These are phyloP conservation scores for Zychaea mexicana DNA, from an alignment of 371 early-diverging fungal genomes.

Conservation along the genomic window DNA sequence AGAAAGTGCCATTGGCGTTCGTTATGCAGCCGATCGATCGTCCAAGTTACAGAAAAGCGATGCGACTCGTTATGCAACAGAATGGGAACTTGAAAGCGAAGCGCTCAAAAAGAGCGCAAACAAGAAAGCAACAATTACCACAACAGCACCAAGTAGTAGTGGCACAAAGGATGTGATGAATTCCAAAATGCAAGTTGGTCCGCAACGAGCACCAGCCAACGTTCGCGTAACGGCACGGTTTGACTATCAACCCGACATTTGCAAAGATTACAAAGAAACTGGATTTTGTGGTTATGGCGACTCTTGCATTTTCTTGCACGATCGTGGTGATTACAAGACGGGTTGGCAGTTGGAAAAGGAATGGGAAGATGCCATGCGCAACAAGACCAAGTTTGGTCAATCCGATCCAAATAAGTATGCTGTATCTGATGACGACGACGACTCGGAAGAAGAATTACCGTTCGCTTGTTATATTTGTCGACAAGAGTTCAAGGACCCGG, in stretches of 20 bases:
- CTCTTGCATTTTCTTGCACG: slow-evolving; percentile 96
- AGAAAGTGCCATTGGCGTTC: slow-evolving; percentile 43
- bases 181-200: slow-evolving; percentile 76
- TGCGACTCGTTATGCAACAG: slow-evolving; percentile 56
- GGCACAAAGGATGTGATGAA: slow-evolving; percentile 39
- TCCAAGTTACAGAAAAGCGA: slow-evolving; percentile 49
- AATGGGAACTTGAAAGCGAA: slow-evolving; percentile 48
- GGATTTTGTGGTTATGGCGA: slow-evolving; percentile 98
- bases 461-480: slow-evolving; percentile 95
- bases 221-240: slow-evolving; percentile 86
- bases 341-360: slow-evolving; percentile 96
- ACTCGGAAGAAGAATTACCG: slow-evolving; percentile 76
- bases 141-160: background rate
- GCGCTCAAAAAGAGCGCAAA: slow-evolving; percentile 37
- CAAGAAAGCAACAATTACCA: slow-evolving; percentile 4
- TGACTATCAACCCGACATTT: slow-evolving; percentile 97
- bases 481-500: slow-evolving; percentile 82
- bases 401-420: slow-evolving; percentile 54
- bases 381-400: slow-evolving; percentile 53
- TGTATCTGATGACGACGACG: slow-evolving; percentile 56
- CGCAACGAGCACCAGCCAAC: slow-evolving; percentile 82
- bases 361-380: slow-evolving; percentile 87
- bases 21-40: slow-evolving; percentile 59
- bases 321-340: slow-evolving; percentile 94
- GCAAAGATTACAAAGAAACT: slow-evolving; percentile 97